Base-by-base conservation (phyloP, 169 alveolate genomes). In the Eimeria sp. region DNA sequence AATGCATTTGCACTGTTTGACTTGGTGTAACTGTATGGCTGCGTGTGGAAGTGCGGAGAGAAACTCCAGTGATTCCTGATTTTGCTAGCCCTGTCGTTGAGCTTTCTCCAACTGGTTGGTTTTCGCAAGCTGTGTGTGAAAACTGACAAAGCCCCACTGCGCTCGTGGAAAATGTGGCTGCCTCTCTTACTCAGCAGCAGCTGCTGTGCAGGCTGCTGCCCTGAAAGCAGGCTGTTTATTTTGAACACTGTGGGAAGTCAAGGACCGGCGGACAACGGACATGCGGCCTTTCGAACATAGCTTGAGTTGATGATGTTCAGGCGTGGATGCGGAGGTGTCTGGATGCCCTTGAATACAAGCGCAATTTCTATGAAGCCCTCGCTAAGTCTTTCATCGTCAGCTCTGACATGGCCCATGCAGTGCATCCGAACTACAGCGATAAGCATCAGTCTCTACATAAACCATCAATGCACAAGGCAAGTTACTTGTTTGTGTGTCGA, bases 331-430 rank as follows among this genome's bases (percentile, higher is more conserved):
- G 65, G 94, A 73, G 96, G 63, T 40, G 40, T 40, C 61, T 75
- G 25, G 27, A n/a, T 47, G 94, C 83, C 10, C 34, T 67, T 47
- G 63, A 34, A 5, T 30, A 58, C 58, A 83, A n/a, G 51, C 80
- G 43, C 30, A 14, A 1, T 34, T 70, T 78, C 25, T 51, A 78
- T 45, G 80, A 82, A 43, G 43, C 83, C 27, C 67, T 94, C 47
- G 82, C 96, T 27, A 86, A 67, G 65, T 83, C 94, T 14, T 94
- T 94, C 82, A 65, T 94, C 70, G 87, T 94, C 90, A 83, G 94
- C 96, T 43, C 94, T 54, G 99, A 99, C 97, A 98, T 98, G 98
- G 99, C 99, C 45, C 99, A 99, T 97, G 99, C 99, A 6, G 96
- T 98, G 76, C 99, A 99, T 94, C 99, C 99, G 14, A 99, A 99